These are phyloP conservation scores for Pseudozyma thailandica DNA, from an alignment of 1,284 basidiomycete species.

Conservation along the genomic window DNA sequence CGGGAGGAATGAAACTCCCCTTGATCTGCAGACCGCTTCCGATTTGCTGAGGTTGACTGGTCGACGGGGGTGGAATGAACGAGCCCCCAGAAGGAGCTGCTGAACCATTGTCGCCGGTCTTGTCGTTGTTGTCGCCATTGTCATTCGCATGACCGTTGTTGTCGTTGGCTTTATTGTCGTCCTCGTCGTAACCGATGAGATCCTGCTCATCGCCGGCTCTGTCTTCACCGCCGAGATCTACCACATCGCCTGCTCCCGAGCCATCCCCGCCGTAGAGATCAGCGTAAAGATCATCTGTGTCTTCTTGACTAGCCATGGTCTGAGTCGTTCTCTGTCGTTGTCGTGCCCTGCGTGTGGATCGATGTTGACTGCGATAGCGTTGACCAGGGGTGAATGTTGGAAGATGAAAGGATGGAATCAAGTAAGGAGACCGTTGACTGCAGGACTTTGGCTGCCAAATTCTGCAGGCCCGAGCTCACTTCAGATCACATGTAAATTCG, in stretches of 20 bases:
- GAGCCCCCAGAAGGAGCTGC: constrained; percentile 14
- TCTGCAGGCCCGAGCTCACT: constrained; percentile 25
- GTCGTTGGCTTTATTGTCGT: constrained; percentile 6
- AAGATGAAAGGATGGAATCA: too few species aligned
- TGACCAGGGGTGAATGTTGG: not conserved
- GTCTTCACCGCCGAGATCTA: constrained; percentile 40
- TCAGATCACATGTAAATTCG: too few species aligned
- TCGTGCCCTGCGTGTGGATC: not conserved
- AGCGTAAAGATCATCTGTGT: constrained; percentile 60
- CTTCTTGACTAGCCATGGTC: constrained; percentile 50
- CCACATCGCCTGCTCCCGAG: constrained; percentile 23
- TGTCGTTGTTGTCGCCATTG: constrained; percentile 3
- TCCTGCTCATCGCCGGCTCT: constrained; percentile 33
- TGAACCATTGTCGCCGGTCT: constrained; percentile 6
- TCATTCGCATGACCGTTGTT: not conserved
- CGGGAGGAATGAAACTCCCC: constrained; percentile 47
- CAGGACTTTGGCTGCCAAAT: constrained; percentile 1
- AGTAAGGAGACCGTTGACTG: constrained; percentile 1
- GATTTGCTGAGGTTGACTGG: constrained; percentile 15
- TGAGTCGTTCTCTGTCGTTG: not conserved
- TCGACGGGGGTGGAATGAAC: constrained; percentile 35
- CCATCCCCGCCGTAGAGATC: constrained; percentile 56
- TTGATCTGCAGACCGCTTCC: constrained; percentile 41
- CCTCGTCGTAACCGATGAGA: constrained; percentile 45
- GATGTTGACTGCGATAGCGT: not conserved